phyloP scores from a whole-genome alignment of 805 yeast genomes.

The Clavispora fructus region DNA sequence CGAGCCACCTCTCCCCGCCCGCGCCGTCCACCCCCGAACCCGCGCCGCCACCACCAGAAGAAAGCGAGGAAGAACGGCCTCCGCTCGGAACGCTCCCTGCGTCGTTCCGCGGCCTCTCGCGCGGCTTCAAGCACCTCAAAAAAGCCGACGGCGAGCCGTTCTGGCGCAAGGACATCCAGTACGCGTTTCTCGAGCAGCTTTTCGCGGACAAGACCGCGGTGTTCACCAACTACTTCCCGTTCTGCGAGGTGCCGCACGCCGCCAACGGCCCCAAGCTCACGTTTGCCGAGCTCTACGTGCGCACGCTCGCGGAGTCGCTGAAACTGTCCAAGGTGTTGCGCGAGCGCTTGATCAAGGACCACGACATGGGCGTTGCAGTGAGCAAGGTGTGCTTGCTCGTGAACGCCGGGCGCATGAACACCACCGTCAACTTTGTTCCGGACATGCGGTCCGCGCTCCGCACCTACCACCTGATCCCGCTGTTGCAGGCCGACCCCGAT shows the following conservation, averaged over 20 bases:
- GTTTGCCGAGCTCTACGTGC: constrained; percentile 77
- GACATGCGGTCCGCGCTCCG: constrained; percentile 93
- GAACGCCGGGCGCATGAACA: constrained; percentile 89
- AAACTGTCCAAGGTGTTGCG: constrained; percentile 80
- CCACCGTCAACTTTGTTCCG: constrained; percentile 89
- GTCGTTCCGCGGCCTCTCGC: constrained; percentile 11
- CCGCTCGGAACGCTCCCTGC: constrained; percentile 10
- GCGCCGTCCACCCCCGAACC: background rate
- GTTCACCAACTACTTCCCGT: constrained; percentile 59
- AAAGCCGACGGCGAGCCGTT: constrained; percentile 90
- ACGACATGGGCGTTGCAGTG: constrained; percentile 60
- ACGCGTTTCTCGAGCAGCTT: constrained; percentile 61
- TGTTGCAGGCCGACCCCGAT: constrained; percentile 66
- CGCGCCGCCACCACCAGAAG: background rate
- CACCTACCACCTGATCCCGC: constrained; percentile 91
- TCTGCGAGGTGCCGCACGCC: constrained; percentile 32
- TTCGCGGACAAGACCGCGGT: constrained; percentile 60
- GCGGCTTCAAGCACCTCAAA: constrained; percentile 59
- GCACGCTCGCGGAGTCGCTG: constrained; percentile 75
- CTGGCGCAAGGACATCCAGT: constrained; percentile 84
- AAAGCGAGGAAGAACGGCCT: constrained; percentile 3
- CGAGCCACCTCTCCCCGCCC: no score
- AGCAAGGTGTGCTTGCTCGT: constrained; percentile 82
- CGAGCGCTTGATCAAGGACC: constrained; percentile 65
- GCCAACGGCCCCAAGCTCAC: constrained; percentile 48